Percentiles rank a stretch among this genome's conserved stretches.
Evolutionary conservation across 1,284 basidiomycete species (phyloP).

Genomic region (Irpex sp.): DNA sequence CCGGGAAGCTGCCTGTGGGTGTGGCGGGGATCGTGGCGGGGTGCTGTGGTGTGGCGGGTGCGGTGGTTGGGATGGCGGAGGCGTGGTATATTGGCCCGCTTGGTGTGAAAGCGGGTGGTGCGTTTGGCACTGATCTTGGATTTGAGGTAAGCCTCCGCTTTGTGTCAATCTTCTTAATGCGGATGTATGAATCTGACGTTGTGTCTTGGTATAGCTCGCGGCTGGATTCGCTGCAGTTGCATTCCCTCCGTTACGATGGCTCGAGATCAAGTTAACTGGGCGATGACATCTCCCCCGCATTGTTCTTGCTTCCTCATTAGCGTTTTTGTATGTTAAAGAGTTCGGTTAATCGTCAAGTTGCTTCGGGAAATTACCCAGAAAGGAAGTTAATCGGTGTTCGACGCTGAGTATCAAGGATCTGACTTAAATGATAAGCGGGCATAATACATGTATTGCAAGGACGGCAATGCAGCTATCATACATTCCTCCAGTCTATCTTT

Average conservation of each 20-base stretch:
- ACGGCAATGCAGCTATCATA: too few species aligned
- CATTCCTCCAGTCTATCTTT: too few species aligned
- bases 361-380: too few species aligned
- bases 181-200: neutral
- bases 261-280: conserved; percentile 38
- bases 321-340: too few species aligned
- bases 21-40: conserved; percentile 47
- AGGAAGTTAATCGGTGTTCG: too few species aligned
- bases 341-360: too few species aligned
- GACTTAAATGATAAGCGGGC: too few species aligned
- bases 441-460: too few species aligned
- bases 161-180: too few species aligned
- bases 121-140: conserved; percentile 48
- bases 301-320: too few species aligned
- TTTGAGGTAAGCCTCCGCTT: conserved; percentile 39
- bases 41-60: conserved; percentile 40
- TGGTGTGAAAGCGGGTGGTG: conserved; percentile 35
- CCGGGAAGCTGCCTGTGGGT: conserved; percentile 48
- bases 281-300: conserved; percentile 18
- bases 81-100: conserved; percentile 51
- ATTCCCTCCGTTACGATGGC: conserved; percentile 37
- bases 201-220: conserved; percentile 27
- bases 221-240: conserved; percentile 36
- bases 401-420: too few species aligned
- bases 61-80: conserved; percentile 46